Conservation (phyloP, 257 asterid species). For the Misopates orontium region DNA sequence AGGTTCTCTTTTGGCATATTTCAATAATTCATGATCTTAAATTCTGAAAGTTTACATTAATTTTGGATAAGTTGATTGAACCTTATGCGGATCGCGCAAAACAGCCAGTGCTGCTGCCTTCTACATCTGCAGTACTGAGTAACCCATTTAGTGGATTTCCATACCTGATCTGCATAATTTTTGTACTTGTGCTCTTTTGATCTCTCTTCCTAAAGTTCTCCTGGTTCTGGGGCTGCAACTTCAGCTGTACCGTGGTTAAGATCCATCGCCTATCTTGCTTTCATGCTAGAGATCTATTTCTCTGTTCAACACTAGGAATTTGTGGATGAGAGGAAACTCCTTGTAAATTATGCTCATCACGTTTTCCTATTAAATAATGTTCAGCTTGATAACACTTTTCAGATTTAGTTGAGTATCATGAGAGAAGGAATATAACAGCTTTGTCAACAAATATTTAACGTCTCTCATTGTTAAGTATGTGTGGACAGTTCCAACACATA, state of each 20-base stretch:
- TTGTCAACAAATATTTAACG: neutral
- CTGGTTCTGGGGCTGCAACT: neutral
- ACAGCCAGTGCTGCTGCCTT: neutral
- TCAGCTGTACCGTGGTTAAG: neutral
- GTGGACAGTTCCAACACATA: neutral
- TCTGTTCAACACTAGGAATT: neutral
- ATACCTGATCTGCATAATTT: conserved; percentile 2
- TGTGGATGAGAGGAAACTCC: neutral
- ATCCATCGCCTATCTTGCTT: too few species aligned
- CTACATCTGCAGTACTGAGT: neutral
- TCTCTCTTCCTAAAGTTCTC: neutral
- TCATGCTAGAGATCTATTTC: conserved; percentile 3
- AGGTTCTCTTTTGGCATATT: conserved; percentile 46
- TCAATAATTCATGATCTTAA: neutral
- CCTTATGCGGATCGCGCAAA: conserved; percentile 11
- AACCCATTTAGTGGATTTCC: neutral
- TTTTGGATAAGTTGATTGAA: conserved; percentile 1
- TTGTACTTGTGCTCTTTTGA: neutral
- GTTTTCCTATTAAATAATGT: conserved; percentile 2
- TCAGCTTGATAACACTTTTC: neutral
- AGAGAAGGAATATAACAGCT: neutral
- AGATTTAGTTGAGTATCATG: conserved; percentile 14
- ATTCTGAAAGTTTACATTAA: neutral
- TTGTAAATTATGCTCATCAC: neutral
- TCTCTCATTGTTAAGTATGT: neutral